phyloP scores from a whole-genome alignment of 768 basidiomycete genomes.

The Amanita phalloides region DNA sequence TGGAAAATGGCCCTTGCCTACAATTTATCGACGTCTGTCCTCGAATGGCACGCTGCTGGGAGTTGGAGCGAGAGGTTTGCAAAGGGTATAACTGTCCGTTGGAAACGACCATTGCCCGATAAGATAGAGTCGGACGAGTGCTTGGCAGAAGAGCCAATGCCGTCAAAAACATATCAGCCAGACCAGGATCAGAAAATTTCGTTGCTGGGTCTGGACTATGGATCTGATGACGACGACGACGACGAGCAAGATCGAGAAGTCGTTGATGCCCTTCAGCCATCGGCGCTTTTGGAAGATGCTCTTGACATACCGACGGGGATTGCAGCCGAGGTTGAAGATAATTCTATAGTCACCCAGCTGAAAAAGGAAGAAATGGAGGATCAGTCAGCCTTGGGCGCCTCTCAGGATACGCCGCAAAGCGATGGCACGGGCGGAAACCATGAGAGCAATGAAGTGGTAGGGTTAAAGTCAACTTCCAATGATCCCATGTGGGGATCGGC shows the following conservation, averaged over 20 bases:
- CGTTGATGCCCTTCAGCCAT: slow-evolving; percentile 50
- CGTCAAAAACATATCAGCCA: slow-evolving; percentile 14
- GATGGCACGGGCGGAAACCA: slow-evolving; percentile 2
- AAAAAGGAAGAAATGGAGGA: slow-evolving; percentile 8
- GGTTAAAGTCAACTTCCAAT: slow-evolving; percentile 43
- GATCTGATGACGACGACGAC: slow-evolving; percentile 60
- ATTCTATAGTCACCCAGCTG: slow-evolving; percentile 9
- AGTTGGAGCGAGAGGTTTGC: slow-evolving; percentile 51
- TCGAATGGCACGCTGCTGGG: slow-evolving; percentile 78
- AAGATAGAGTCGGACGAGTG: slow-evolving; percentile 15
- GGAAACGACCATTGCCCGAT: slow-evolving; percentile 39
- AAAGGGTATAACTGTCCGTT: slow-evolving; percentile 58
- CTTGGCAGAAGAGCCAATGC: slow-evolving; percentile 14
- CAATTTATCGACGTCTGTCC: slow-evolving; percentile 68
- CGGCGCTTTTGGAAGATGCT: slow-evolving; percentile 45
- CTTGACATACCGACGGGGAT: slow-evolving; percentile 24
- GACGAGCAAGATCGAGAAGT: slow-evolving; percentile 45
- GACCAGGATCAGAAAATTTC: slow-evolving; percentile 16
- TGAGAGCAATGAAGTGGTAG: slow-evolving; percentile 13
- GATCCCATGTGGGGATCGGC: slow-evolving; percentile 44
- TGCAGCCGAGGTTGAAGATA: slow-evolving; percentile 12
- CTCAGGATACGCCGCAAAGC: slow-evolving; percentile 16
- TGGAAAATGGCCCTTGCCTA: slow-evolving; percentile 88
- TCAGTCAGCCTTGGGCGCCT: neutral
- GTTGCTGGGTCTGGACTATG: slow-evolving; percentile 38